These are phyloP conservation scores for Platismatia glauca DNA, from an alignment of 495 filamentous ascomycete species.

Conservation along the genomic window DNA sequence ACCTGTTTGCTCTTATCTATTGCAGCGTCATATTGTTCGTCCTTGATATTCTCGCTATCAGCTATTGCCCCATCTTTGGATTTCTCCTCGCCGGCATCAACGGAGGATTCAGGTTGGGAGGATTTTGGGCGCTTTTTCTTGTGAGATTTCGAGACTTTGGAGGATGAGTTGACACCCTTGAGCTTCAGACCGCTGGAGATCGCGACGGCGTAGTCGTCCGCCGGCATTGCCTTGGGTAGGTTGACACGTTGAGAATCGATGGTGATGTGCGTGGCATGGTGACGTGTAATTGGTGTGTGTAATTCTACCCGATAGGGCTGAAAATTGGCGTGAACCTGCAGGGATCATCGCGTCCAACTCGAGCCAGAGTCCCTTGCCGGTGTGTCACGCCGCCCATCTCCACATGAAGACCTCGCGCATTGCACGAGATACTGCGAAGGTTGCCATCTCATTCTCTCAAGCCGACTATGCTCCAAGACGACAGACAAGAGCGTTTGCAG, in stretches of 20 bases:
- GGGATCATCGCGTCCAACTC: background rate
- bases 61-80: background rate
- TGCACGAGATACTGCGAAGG: slow-evolving; percentile 48
- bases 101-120: slow-evolving; percentile 19
- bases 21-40: slow-evolving; percentile 28
- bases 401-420: slow-evolving; percentile 55
- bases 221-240: slow-evolving; percentile 39
- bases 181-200: slow-evolving; percentile 67
- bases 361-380: background rate
- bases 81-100: slow-evolving; percentile 7
- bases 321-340: slow-evolving; percentile 12
- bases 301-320: slow-evolving; percentile 9
- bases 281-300: background rate
- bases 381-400: background rate
- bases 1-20: slow-evolving; percentile 20
- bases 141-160: slow-evolving; percentile 42
- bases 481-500: slow-evolving; percentile 32
- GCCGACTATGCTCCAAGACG: slow-evolving; percentile 29
- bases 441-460: slow-evolving; percentile 39
- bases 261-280: too few relatives aligned
- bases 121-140: slow-evolving; percentile 53
- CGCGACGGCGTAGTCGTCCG: slow-evolving; percentile 61
- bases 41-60: background rate
- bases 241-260: too few relatives aligned
- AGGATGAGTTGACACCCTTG: slow-evolving; percentile 56